phyloP scores from a whole-genome alignment of 2,329 filamentous ascomycete species.

The Hirsutella thompsonii region DNA sequence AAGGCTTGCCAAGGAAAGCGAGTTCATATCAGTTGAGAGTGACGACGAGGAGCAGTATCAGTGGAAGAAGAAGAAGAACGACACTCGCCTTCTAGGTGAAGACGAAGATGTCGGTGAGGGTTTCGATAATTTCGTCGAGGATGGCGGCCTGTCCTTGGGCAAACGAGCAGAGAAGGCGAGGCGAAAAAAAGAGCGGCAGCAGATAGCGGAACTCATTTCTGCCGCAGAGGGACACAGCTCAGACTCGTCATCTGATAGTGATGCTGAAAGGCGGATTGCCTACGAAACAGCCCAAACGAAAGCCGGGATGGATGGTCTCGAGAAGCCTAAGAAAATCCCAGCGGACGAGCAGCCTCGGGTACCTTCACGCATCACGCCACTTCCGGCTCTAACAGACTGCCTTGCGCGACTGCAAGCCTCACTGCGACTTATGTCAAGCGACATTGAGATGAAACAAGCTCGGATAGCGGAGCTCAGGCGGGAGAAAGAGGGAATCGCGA shows the following conservation, averaged over 20 bases:
- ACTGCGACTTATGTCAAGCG: conserved; percentile 49
- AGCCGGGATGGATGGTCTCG: conserved; percentile 68
- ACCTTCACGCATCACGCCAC: conserved; percentile 61
- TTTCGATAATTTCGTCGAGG: conserved; percentile 83
- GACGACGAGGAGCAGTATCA: conserved; percentile 29
- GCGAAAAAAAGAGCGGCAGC: conserved; percentile 49
- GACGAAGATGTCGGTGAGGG: conserved; percentile 91
- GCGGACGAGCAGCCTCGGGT: conserved; percentile 35
- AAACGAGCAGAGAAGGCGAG: conserved; percentile 66
- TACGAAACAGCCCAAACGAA: conserved; percentile 82
- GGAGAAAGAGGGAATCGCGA: conserved; percentile 55
- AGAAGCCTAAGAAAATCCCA: conserved; percentile 24
- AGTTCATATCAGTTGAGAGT: conserved; percentile 52
- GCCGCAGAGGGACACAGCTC: conserved; percentile 58
- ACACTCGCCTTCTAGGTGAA: conserved; percentile 66
- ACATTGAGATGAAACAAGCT: conserved; percentile 45
- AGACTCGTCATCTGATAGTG: conserved; percentile 55
- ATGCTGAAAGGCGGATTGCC: conserved; percentile 60
- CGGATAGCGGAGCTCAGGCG: conserved; percentile 53
- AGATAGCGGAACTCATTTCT: conserved; percentile 75
- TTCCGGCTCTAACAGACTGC: conserved; percentile 61
- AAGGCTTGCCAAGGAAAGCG: conserved; percentile 58
- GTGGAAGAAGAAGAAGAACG: conserved; percentile 48
- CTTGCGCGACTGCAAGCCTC: conserved; percentile 50
- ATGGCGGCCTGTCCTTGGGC: conserved; percentile 67